Evolutionary conservation across 371 early-diverging fungal species (phyloP).

Genomic region (Apophysomyces ossiformis): DNA sequence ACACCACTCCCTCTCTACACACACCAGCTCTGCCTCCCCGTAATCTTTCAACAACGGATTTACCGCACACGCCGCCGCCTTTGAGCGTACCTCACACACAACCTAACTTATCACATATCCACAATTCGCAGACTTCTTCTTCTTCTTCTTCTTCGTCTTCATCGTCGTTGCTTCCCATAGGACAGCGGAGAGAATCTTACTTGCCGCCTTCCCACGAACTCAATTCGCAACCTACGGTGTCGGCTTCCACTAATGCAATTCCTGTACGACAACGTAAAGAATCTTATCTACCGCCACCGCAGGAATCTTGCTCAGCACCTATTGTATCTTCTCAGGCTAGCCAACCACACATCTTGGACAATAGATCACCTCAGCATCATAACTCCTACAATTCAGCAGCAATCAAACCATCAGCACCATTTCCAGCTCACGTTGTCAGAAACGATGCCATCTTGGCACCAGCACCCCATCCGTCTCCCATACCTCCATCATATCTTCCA

Average conservation of each 20-base stretch:
- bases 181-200: background rate
- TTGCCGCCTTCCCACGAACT: background rate
- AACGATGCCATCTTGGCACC: background rate
- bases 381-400: too few species aligned
- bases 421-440: too few species aligned
- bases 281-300: background rate
- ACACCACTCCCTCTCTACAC: background rate
- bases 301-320: background rate
- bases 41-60: constrained; percentile 8
- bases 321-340: background rate
- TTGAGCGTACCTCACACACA: background rate
- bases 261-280: background rate
- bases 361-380: too few species aligned
- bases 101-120: background rate
- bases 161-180: background rate
- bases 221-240: background rate
- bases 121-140: constrained; percentile 1
- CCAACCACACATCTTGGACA: too few species aligned
- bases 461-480: background rate
- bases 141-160: constrained; percentile 1
- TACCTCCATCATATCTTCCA: background rate
- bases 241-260: background rate
- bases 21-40: constrained; percentile 4
- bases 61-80: background rate
- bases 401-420: too few species aligned